phyloP scores from a whole-genome alignment of 805 yeast species.

The Soucietia sequanensis region DNA sequence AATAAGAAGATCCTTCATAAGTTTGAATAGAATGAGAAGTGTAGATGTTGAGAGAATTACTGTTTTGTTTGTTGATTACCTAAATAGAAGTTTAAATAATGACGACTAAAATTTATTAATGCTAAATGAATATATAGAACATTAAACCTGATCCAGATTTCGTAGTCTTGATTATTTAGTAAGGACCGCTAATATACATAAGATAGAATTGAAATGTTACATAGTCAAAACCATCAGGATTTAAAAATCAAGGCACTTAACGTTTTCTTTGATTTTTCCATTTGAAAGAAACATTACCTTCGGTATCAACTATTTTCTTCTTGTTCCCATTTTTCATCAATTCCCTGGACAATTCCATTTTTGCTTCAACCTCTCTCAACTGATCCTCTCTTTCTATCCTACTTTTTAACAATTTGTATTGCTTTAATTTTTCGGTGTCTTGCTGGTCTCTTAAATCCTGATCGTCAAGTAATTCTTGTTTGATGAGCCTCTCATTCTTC shows the following conservation, averaged over 20 bases:
- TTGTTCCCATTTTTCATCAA: conserved; percentile 88
- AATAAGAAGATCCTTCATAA: conserved; percentile 77
- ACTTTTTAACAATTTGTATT: conserved; percentile 56
- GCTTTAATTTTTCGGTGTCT: conserved; percentile 57
- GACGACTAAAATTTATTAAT: conserved; percentile 9
- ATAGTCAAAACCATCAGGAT: too few relatives aligned
- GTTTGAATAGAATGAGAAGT: conserved; percentile 74
- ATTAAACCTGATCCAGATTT: too few relatives aligned
- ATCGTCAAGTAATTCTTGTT: conserved; percentile 27
- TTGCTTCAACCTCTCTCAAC: conserved; percentile 63
- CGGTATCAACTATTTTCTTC: conserved; percentile 64
- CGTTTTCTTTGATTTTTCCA: conserved; percentile 81
- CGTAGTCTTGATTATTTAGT: too few relatives aligned
- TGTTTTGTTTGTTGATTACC: conserved; percentile 74
- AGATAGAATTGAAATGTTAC: too few relatives aligned
- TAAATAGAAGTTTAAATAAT: conserved; percentile 57
- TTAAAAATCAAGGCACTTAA: too few relatives aligned
- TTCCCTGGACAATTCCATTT: conserved; percentile 77
- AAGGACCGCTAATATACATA: too few relatives aligned
- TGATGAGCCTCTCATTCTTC: conserved; percentile 29
- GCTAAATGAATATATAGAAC: too few relatives aligned
- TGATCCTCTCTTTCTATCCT: conserved; percentile 70
- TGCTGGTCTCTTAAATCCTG: conserved; percentile 29
- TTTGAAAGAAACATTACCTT: conserved; percentile 72
- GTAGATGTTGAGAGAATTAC: conserved; percentile 67